phyloP scores from a whole-genome alignment of 352 stramenopile genomes.

The Thalassiosira gravida region DNA sequence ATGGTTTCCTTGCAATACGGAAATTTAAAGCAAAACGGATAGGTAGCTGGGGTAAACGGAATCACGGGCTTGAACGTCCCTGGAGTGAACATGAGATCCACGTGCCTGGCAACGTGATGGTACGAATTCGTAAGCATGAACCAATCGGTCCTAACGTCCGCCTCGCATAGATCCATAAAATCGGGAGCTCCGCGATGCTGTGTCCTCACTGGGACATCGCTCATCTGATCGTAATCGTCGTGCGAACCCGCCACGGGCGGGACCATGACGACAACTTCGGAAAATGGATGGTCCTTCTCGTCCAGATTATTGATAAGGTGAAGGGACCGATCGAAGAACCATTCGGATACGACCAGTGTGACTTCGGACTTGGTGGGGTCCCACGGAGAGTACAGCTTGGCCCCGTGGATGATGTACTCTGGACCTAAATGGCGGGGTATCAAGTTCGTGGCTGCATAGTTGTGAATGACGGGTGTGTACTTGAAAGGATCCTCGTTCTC shows the following conservation, averaged over 20 bases:
- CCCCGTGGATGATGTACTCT: constrained; percentile 75
- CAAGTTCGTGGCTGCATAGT: constrained; percentile 73
- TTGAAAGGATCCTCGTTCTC: constrained; percentile 54
- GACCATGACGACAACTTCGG: constrained; percentile 67
- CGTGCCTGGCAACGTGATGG: constrained; percentile 57
- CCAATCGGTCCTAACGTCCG: constrained; percentile 65
- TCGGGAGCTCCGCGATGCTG: constrained; percentile 51
- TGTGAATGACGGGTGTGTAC: constrained; percentile 68
- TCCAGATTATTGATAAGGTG: constrained; percentile 63
- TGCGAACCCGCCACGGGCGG: constrained; percentile 32
- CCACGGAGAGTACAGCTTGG: constrained; percentile 69
- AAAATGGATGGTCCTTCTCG: constrained; percentile 71
- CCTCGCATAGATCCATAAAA: constrained; percentile 72
- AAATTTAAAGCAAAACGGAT: constrained; percentile 72
- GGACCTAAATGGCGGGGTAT: constrained; percentile 64
- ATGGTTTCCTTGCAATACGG: constrained; percentile 63
- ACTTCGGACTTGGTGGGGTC: constrained; percentile 54
- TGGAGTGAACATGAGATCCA: constrained; percentile 67
- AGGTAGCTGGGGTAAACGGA: constrained; percentile 60
- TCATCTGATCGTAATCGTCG: constrained; percentile 56
- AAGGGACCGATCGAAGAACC: constrained; percentile 56
- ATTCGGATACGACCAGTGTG: constrained; percentile 67
- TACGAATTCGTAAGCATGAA: constrained; percentile 79
- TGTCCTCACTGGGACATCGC: constrained; percentile 51
- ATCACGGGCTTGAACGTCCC: constrained; percentile 61